Evolutionary conservation across 2,329 filamentous ascomycete genomes (phyloP), one percentile per base, ranked within the genome.

Genomic region (Pseudogymnoascus sp.): DNA sequence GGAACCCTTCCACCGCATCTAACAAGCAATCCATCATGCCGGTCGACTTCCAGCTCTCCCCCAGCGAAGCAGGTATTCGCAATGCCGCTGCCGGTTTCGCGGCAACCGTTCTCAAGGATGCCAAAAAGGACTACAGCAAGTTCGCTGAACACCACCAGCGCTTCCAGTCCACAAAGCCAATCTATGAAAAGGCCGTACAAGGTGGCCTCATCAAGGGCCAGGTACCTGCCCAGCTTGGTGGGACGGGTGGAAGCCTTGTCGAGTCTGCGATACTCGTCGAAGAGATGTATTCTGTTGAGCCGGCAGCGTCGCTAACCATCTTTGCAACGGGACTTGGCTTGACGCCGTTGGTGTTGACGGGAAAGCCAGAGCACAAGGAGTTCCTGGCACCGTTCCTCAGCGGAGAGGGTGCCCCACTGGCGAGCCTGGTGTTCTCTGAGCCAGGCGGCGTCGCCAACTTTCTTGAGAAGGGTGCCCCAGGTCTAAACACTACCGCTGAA

Each of bases 281-380:
- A 66, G 81, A 84, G 65, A 75, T 81, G 64, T 83, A 80, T 66
- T 73, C 78, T 1, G 77, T 80, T 37, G 82, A 85, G 65, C 77
- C 79, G 0, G 78, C 77, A 15, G 75, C 78, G 0, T 75, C 79
- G 0, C 67, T 84, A 17, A 83, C 80, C 0, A 77, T 84, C 15
- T 76, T 83, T 40, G 80, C 75, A 0, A 84, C 80, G 0, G 81
- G 79, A 0, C 70, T 85, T 2, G 82, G 82, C 0, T 68, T 85
- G 33, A 80, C 77, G 1, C 81, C 82, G 1, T 69, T 85, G 35
- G 76, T 80, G 60, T 67, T 83, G 35, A 76, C 72, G 1, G 77
- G 75, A n/a, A 77, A 72, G 19, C 68, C 73, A 2, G 75, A 76
- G 64, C 72, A 75, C 9, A 74, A 76, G 63, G 66, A 67, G 33